phyloP scores from a whole-genome alignment of 192 early-diverging fungal genomes.

The Podila verticillata region DNA sequence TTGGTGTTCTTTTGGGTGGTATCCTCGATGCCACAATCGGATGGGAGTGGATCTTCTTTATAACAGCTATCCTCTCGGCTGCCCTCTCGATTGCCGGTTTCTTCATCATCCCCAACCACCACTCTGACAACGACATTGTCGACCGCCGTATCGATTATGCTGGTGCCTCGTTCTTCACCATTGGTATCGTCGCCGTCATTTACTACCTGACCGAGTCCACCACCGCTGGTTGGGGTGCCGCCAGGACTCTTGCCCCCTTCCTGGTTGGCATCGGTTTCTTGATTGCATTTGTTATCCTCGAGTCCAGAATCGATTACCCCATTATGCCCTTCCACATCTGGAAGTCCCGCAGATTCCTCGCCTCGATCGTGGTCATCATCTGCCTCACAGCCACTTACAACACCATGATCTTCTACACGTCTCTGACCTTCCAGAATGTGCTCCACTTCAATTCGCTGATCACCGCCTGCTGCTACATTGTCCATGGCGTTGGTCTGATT shows the following conservation, averaged over 20 bases:
- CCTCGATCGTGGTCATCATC: conserved; percentile 38
- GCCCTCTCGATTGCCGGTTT: conserved; percentile 23
- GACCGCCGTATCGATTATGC: conserved; percentile 35
- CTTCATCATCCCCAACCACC: conserved; percentile 35
- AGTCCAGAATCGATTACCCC: conserved; percentile 40
- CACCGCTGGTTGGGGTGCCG: conserved; percentile 36
- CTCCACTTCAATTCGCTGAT: conserved; percentile 47
- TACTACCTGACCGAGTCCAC: conserved; percentile 48
- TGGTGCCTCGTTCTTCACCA: conserved; percentile 26
- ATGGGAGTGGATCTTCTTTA: conserved; percentile 55
- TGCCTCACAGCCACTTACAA: conserved; percentile 42
- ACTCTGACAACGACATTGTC: conserved; percentile 8
- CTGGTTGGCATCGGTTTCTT: conserved; percentile 47
- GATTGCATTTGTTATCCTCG: conserved; percentile 45
- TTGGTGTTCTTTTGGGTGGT: conserved; percentile 47
- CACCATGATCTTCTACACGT: conserved; percentile 53
- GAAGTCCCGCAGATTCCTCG: conserved; percentile 47
- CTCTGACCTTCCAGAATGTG: conserved; percentile 58
- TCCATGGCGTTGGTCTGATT: conserved; percentile 51
- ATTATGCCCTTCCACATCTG: conserved; percentile 56
- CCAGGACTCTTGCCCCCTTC: conserved; percentile 36
- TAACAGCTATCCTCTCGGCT: conserved; percentile 44
- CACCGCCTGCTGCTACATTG: conserved; percentile 57
- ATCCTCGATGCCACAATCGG: conserved; percentile 50
- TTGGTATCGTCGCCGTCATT: conserved; percentile 42